These are phyloP conservation scores for Penicillium lividum DNA, from an alignment of 495 filamentous ascomycete genomes.

Conservation along the genomic window DNA sequence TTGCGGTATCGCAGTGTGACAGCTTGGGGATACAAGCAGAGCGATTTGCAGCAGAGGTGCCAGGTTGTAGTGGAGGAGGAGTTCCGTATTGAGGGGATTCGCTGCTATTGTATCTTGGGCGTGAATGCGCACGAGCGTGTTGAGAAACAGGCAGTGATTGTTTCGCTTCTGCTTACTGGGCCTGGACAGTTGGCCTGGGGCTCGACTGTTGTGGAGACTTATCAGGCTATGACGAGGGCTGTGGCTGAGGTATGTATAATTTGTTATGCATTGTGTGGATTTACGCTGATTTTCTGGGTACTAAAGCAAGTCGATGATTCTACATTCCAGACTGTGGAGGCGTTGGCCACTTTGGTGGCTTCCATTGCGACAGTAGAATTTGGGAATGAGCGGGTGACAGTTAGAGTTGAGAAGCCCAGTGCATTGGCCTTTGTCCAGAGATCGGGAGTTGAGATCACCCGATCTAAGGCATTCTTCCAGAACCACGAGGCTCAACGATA, in stretches of 20 bases:
- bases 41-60: conserved; percentile 21
- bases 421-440: conserved; percentile 56
- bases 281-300: too few relatives aligned
- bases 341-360: conserved; percentile 55
- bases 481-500: conserved; percentile 19
- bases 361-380: conserved; percentile 54
- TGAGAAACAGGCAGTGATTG: conserved; percentile 57
- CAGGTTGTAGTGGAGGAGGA: conserved; percentile 46
- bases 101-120: conserved; percentile 54
- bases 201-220: conserved; percentile 43
- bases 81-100: conserved; percentile 45
- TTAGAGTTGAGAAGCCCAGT: conserved; percentile 58
- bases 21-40: conserved; percentile 36
- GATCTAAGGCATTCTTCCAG: conserved; percentile 49
- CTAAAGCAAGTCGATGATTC: conserved; percentile 57
- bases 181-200: conserved; percentile 42
- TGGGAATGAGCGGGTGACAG: conserved; percentile 53
- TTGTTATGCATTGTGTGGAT: background rate
- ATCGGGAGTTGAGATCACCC: conserved; percentile 59
- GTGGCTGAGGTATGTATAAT: conserved; percentile 44
- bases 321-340: conserved; percentile 57
- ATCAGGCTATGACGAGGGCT: conserved; percentile 44
- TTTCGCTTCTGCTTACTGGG: conserved; percentile 51
- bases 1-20: conserved; percentile 44
- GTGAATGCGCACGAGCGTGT: conserved; percentile 59